Base-by-base conservation (phyloP, 1,284 basidiomycete genomes). In the Coniferiporia weirii region DNA sequence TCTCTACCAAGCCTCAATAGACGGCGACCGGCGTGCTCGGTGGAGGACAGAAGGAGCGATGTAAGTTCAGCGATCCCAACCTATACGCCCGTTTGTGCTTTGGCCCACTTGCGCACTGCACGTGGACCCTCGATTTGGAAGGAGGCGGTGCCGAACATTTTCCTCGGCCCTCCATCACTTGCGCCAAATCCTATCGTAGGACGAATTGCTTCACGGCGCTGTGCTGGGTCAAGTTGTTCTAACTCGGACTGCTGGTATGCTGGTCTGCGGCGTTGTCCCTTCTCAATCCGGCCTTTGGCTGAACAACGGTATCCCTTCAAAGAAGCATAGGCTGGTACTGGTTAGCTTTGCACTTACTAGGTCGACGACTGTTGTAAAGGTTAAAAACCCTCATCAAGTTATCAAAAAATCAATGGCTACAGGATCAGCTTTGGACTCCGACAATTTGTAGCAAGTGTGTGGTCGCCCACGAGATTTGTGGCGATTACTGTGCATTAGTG, bases 21-120 rank as follows among this genome's bases (percentile, higher is more conserved):
- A 54, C 54, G 54, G 44, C 22, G 49, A 35, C 49, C 38, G 40
- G 52, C 32, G 13, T 61, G 45, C 17, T 57, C 59, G 71, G 70
- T 66, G 34, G 65, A 70, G 50, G 32, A 51, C 57, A 3, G 27
- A 51, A 15, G 27, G 20, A 7, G 36, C 49, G 46, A 27, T 15
- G 20, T 55, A 22, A 48, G 56, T 61, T 64, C 17, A 34, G 44
- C 43, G 51, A 19, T 38, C 38, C 47, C 43, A 22, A 22, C 50
- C 38, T 44, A 27, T 43, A 58, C 50, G 57, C 22, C n/a, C 3
- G 32, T 13, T 40, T 20, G 51, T 52, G 51, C 57, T 58, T 13
- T 32, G 57, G 57, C 57, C 57, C 27, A 5, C 27, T 5, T 27
- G 27, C 27, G 27, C 27, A 27, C 47, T 58, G 50, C 32, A 40